These are phyloP conservation scores for Acarospora socialis DNA, from an alignment of 2,329 filamentous ascomycete species.

Conservation along the genomic window DNA sequence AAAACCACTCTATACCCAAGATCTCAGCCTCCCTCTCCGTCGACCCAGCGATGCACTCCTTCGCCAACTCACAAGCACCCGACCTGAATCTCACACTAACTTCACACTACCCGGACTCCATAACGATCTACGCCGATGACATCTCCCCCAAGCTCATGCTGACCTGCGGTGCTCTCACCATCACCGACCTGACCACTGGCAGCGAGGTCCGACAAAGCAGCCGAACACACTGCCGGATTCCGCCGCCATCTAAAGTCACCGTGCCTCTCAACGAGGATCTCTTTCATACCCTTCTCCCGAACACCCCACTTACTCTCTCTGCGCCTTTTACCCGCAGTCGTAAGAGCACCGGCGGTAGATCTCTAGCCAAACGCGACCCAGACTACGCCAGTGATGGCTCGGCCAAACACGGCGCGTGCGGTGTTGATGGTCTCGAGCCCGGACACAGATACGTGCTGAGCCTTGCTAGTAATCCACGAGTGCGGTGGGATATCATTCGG, in stretches of 20 bases:
- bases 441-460: conserved; percentile 2
- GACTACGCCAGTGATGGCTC: too few relatives aligned
- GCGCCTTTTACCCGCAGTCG: conserved; percentile 5
- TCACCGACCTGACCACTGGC: conserved; percentile 5
- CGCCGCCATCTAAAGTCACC: conserved; percentile 2
- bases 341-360: background rate
- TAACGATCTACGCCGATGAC: conserved; percentile 5
- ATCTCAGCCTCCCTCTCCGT: too few relatives aligned
- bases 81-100: background rate
- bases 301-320: conserved; percentile 1
- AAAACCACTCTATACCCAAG: too few relatives aligned
- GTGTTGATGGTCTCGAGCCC: too few relatives aligned
- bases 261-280: conserved; percentile 1
- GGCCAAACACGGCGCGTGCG: too few relatives aligned
- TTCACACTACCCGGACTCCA: background rate
- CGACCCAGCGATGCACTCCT: conserved; percentile 1
- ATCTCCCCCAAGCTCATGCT: conserved; percentile 6
- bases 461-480: background rate
- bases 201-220: conserved; percentile 2
- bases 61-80: conserved; percentile 1
- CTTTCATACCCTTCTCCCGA: conserved; percentile 6
- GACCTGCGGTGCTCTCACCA: conserved; percentile 4
- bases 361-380: too few relatives aligned
- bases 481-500: conserved; percentile 1
- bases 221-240: conserved; percentile 4